phyloP scores from a whole-genome alignment of 768 basidiomycete species.

The Ephemerocybe angulata region DNA sequence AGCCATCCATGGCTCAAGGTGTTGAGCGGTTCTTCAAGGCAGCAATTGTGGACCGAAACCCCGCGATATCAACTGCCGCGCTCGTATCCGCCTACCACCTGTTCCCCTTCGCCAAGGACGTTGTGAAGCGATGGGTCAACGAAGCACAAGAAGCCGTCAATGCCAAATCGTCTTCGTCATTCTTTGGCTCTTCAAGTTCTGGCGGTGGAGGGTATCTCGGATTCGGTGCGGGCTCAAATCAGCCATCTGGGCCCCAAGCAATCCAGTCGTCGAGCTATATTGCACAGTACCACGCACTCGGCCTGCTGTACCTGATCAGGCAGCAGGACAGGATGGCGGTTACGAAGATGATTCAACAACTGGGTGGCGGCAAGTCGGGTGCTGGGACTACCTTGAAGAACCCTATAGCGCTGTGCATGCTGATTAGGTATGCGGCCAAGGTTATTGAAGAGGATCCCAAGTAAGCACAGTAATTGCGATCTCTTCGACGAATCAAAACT shows the following conservation, averaged over 20 bases:
- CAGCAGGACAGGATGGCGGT: slow-evolving; percentile 99
- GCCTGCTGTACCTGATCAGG: slow-evolving; percentile 88
- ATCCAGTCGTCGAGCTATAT: slow-evolving; percentile 88
- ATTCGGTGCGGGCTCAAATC: slow-evolving; percentile 55
- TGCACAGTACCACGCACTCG: slow-evolving; percentile 95
- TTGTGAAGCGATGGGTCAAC: slow-evolving; percentile 99
- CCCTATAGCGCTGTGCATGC: slow-evolving; percentile 96
- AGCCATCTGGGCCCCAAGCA: slow-evolving; percentile 62
- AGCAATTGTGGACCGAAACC: slow-evolving; percentile 94
- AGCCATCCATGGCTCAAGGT: slow-evolving; percentile 99
- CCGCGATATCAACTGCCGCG: slow-evolving; percentile 93
- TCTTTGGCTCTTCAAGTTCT: slow-evolving; percentile 54
- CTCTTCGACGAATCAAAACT: slow-evolving; percentile 5
- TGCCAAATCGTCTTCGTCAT: slow-evolving; percentile 72
- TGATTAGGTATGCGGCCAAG: slow-evolving; percentile 97
- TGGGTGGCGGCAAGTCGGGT: slow-evolving; percentile 84
- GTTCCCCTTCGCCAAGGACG: slow-evolving; percentile 88
- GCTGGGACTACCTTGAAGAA: slow-evolving; percentile 85
- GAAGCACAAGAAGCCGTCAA: slow-evolving; percentile 96
- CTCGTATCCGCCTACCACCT: slow-evolving; percentile 97
- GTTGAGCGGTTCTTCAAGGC: slow-evolving; percentile 99
- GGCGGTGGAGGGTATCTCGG: slow-evolving; percentile 65
- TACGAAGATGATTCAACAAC: slow-evolving; percentile 98
- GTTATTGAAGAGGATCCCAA: slow-evolving; percentile 99
- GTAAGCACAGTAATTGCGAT: slow-evolving; percentile 52